Conservation (phyloP, 2,329 filamentous ascomycete species). For the Aureobasidium sp. region DNA sequence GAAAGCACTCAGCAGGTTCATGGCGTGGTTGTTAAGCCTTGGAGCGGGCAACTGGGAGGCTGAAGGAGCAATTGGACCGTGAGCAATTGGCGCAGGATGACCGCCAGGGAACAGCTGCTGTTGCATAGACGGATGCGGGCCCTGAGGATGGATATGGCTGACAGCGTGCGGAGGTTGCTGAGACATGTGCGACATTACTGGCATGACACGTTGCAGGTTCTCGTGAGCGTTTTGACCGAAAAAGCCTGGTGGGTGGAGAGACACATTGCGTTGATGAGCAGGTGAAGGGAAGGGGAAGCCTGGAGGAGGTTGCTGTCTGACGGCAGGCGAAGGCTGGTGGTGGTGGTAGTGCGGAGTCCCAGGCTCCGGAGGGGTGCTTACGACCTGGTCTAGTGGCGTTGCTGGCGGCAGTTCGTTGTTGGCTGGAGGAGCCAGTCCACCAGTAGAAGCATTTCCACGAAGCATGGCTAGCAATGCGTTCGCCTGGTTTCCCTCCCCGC, state of each 20-base stretch:
- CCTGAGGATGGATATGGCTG: slow-evolving; percentile 12
- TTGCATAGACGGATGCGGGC: slow-evolving; percentile 13
- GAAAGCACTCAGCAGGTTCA: slow-evolving; percentile 52
- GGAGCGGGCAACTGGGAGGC: slow-evolving; percentile 51
- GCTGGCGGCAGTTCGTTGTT: slow-evolving; percentile 21
- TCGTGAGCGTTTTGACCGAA: slow-evolving; percentile 13
- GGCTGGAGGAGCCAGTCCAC: slow-evolving; percentile 19
- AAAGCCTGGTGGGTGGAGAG: slow-evolving; percentile 21
- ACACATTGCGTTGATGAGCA: slow-evolving; percentile 28
- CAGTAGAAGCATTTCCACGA: slow-evolving; percentile 30
- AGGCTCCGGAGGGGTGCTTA: slow-evolving; percentile 44
- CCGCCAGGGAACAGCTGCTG: slow-evolving; percentile 21
- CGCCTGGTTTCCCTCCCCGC: slow-evolving; percentile 33
- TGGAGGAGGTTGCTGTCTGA: slow-evolving; percentile 41
- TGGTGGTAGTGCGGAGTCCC: slow-evolving; percentile 49
- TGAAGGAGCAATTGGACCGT: slow-evolving; percentile 43
- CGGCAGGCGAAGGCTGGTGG: slow-evolving; percentile 35
- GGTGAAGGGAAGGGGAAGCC: slow-evolving; percentile 38
- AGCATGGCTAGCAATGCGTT: slow-evolving; percentile 51
- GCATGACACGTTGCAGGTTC: slow-evolving; percentile 4
- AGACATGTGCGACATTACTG: slow-evolving; percentile 4
- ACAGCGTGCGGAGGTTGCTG: slow-evolving; percentile 8
- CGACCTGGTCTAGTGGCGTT: slow-evolving; percentile 47
- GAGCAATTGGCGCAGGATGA: slow-evolving; percentile 20
- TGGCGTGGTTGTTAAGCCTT: slow-evolving; percentile 49